Conservation (phyloP, 2,329 filamentous ascomycete species). For the Pseudocercospora fijiensis region DNA sequence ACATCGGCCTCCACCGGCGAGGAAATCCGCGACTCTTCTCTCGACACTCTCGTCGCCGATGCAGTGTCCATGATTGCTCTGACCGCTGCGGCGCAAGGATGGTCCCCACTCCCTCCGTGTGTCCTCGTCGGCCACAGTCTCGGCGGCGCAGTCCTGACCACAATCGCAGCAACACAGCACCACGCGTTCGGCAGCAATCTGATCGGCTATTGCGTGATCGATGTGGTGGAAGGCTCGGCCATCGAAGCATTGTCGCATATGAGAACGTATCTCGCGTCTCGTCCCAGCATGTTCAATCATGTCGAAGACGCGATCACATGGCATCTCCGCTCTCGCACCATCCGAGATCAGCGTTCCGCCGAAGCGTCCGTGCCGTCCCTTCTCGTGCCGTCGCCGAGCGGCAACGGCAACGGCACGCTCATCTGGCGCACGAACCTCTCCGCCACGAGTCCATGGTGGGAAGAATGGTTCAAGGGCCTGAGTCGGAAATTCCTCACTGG, state of each 20-base stretch:
- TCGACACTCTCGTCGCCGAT: conserved; percentile 72
- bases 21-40: conserved; percentile 63
- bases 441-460: conserved; percentile 86
- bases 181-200: conserved; percentile 61
- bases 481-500: conserved; percentile 83
- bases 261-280: conserved; percentile 82
- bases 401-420: conserved; percentile 51
- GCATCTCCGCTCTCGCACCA: conserved; percentile 85
- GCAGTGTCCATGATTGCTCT: conserved; percentile 66
- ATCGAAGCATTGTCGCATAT: conserved; percentile 94
- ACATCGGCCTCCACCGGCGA: conserved; percentile 42
- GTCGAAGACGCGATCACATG: conserved; percentile 82
- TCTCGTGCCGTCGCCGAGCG: conserved; percentile 51
- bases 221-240: conserved; percentile 92
- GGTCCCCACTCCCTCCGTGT: conserved; percentile 70
- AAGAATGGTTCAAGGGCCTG: conserved; percentile 86
- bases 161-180: conserved; percentile 62
- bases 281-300: conserved; percentile 75
- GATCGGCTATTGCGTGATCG: conserved; percentile 83
- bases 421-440: conserved; percentile 83
- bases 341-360: conserved; percentile 80
- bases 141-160: conserved; percentile 85
- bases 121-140: conserved; percentile 89
- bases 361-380: conserved; percentile 82
- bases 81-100: conserved; percentile 67